A percentile compares a stretch with the other conserved stretches of the same genome.
Evolutionary conservation across 31 red algal species (phyloP).

Genomic region (Endocladia muricata): DNA sequence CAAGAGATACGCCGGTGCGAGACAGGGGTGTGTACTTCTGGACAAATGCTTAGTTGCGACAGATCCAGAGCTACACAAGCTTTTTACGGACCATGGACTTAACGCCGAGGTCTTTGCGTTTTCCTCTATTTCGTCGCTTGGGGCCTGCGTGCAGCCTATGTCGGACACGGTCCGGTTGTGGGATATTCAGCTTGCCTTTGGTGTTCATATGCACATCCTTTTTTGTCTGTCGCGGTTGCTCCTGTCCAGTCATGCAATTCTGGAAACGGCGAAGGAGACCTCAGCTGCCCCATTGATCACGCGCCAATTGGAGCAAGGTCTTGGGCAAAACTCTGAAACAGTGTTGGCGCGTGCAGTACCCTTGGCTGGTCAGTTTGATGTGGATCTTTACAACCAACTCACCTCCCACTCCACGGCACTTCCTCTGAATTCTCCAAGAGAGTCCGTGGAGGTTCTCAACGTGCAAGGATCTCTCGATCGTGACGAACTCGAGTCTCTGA

Average conservation of each 20-base stretch:
- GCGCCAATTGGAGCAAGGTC: constrained; percentile 65
- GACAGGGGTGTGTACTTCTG: constrained; percentile 69
- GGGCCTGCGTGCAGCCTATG: constrained; percentile 84
- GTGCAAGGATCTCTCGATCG: too few species aligned
- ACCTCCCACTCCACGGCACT: constrained; percentile 30
- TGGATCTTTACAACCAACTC: constrained; percentile 34
- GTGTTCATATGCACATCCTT: constrained; percentile 88
- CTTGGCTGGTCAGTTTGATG: constrained; percentile 30
- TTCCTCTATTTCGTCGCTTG: constrained; percentile 78
- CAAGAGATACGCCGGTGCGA: constrained; percentile 66
- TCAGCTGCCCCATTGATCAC: constrained; percentile 52
- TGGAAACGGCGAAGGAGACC: constrained; percentile 37
- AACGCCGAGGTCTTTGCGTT: constrained; percentile 86
- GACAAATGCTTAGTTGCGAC: constrained; percentile 55
- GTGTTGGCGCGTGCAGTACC: constrained; percentile 53
- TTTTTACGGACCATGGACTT: constrained; percentile 53
- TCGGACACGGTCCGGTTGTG: constrained; percentile 80
- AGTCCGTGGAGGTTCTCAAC: too few species aligned
- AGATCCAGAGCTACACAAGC: constrained; percentile 55
- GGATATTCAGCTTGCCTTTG: constrained; percentile 88
- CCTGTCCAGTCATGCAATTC: constrained; percentile 40
- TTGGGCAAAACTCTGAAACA: constrained; percentile 61
- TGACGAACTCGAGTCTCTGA: too few species aligned
- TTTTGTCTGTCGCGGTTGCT: constrained; percentile 80
- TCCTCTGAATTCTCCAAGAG: too few species aligned